A percentile compares a stretch with the other conserved stretches of the same genome.
Conservation (phyloP, 306 rosid species). For the Lupinus albus region DNA sequence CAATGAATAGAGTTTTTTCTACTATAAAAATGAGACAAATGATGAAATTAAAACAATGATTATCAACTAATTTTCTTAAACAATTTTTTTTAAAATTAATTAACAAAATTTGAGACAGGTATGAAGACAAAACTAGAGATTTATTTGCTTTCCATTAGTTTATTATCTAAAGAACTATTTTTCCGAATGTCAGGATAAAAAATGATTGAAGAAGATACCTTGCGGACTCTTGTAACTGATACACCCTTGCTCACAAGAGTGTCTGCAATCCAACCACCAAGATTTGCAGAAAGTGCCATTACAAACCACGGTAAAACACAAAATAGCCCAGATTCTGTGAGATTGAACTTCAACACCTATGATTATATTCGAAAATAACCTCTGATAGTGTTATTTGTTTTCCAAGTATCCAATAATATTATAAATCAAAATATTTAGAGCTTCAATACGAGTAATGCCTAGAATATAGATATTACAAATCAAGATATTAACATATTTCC, state of each 20-base stretch:
- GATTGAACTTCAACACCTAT: conserved; percentile 98
- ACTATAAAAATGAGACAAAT: conserved; percentile 13
- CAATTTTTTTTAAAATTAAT: background rate
- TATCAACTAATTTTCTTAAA: conserved; percentile 7
- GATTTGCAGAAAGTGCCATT: conserved; percentile 95
- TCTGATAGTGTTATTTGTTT: conserved; percentile 17
- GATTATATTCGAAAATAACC: conserved; percentile 39
- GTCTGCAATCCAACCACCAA: conserved; percentile 99
- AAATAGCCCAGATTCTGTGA: conserved; percentile 89
- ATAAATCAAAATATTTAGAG: conserved; percentile 8
- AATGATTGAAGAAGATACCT: conserved; percentile 57
- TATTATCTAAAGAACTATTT: conserved; percentile 6
- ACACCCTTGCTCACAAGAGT: conserved; percentile 85
- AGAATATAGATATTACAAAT: no score
- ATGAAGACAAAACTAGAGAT: background rate
- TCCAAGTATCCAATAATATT: conserved; percentile 31
- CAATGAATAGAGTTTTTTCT: background rate
- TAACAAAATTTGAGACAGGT: conserved; percentile 16
- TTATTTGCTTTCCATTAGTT: background rate
- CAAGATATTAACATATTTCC: no score
- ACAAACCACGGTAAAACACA: conserved; percentile 91
- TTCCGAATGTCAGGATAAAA: conserved; percentile 7
- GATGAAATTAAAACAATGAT: background rate
- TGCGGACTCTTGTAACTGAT: conserved; percentile 87
- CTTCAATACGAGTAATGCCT: background rate